Conservation (phyloP, 306 rosid genomes). For the Carpinus viminea region DNA sequence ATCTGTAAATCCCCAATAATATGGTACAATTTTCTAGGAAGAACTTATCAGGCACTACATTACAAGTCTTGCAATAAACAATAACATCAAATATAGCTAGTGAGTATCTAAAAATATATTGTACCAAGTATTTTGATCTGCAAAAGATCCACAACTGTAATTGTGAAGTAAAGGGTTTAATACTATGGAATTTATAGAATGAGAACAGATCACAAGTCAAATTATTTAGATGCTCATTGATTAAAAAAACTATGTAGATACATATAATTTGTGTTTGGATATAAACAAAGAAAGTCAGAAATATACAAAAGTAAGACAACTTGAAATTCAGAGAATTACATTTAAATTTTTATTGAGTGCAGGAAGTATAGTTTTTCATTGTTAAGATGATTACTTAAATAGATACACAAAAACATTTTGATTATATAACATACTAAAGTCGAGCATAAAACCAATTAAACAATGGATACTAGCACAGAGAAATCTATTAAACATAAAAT, state of each 20-base stretch:
- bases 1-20: conserved; percentile 2
- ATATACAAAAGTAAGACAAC: not conserved
- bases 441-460: not conserved
- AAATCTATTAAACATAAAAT: not conserved
- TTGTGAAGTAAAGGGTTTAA: not conserved
- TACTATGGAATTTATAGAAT: not conserved
- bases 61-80: not conserved
- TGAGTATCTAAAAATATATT: not conserved
- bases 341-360: not conserved
- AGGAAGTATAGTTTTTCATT: not conserved
- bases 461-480: not conserved
- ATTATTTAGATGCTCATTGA: not conserved
- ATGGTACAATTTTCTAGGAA: conserved; percentile 17
- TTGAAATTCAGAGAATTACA: not conserved
- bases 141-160: not conserved
- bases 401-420: not conserved
- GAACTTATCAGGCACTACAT: not conserved
- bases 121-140: not conserved
- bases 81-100: not conserved
- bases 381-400: not conserved
- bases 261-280: not conserved
- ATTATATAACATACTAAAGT: not conserved
- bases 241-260: not conserved
- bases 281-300: not conserved
- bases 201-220: not conserved